A percentile compares a stretch with the other conserved stretches of the same genome.
Evolutionary conservation across 129 eudicot genomes (phyloP).

Genomic region (Calendula officinalis): DNA sequence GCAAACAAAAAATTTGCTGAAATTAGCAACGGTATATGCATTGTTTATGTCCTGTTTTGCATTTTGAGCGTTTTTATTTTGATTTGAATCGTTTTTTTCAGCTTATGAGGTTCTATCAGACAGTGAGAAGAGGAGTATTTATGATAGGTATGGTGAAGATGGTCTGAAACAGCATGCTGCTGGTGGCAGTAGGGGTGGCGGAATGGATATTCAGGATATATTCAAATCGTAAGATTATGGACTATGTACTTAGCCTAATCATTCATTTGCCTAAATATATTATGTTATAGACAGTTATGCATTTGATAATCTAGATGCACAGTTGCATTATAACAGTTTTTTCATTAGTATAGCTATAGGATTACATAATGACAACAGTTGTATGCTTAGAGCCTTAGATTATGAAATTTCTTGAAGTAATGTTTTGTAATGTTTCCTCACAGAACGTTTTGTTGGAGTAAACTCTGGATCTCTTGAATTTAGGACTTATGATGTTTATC

Average conservation of each 20-base stretch:
- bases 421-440: too few relatives aligned
- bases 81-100: constrained; percentile 23
- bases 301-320: too few relatives aligned
- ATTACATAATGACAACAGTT: too few relatives aligned
- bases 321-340: too few relatives aligned
- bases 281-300: too few relatives aligned
- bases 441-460: too few relatives aligned
- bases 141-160: constrained; percentile 94
- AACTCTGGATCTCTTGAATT: too few relatives aligned
- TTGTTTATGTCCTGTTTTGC: neutral
- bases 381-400: too few relatives aligned
- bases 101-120: constrained; percentile 94
- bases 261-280: neutral
- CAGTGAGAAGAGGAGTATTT: constrained; percentile 88
- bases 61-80: too few relatives aligned
- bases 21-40: constrained; percentile 58
- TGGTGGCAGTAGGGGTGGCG: constrained; percentile 94
- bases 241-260: neutral
- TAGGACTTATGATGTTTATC: too few relatives aligned
- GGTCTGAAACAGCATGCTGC: constrained; percentile 97
- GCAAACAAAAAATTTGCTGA: constrained; percentile 81
- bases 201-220: constrained; percentile 92
- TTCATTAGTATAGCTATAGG: too few relatives aligned
- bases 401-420: too few relatives aligned
- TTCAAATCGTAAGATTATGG: constrained; percentile 70